A percentile compares a stretch with the other conserved stretches of the same genome.
These are phyloP conservation scores for Picea engelmannii DNA, from an alignment of 83 land plant genomes.

Conservation along the genomic window DNA sequence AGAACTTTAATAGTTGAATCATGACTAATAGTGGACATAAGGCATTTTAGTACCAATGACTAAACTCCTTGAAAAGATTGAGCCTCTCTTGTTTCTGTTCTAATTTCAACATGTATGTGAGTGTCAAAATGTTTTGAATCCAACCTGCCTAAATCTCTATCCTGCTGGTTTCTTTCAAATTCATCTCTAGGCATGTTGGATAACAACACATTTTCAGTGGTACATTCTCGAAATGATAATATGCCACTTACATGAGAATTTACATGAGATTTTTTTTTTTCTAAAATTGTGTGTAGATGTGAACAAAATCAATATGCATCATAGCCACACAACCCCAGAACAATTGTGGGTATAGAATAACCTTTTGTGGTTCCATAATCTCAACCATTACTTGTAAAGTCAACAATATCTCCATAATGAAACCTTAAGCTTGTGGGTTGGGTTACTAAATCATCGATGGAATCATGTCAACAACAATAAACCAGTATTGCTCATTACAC, in stretches of 20 bases:
- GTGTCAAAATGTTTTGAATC: conserved; percentile 61
- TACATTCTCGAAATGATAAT: conserved; percentile 85
- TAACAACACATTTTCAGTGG: conserved; percentile 92
- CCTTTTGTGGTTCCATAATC: conserved; percentile 96
- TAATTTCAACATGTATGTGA: conserved; percentile 25
- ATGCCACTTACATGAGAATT: conserved; percentile 86
- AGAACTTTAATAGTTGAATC: conserved; percentile 88
- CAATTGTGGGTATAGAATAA: conserved; percentile 93
- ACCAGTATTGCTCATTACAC: conserved; percentile 95
- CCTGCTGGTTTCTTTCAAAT: conserved; percentile 52
- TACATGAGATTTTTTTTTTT: too few species aligned
- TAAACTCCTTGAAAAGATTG: conserved; percentile 97
- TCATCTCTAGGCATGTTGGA: conserved; percentile 97
- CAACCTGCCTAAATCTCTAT: conserved; percentile 42
- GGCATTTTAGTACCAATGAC: conserved; percentile 96
- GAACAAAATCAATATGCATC: conserved; percentile 99
- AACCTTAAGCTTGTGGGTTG: conserved; percentile 88
- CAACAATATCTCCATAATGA: conserved; percentile 93
- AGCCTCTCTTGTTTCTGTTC: conserved; percentile 47
- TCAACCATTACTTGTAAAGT: conserved; percentile 99
- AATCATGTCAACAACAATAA: conserved; percentile 92
- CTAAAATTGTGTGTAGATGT: conserved; percentile 91
- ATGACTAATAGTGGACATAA: conserved; percentile 95
- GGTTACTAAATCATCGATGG: conserved; percentile 93
- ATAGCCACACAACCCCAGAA: conserved; percentile 99